Percentiles rank a stretch among this genome's conserved stretches.
Conservation (phyloP, 1,284 basidiomycete species). For the Volvariella volvacea region DNA sequence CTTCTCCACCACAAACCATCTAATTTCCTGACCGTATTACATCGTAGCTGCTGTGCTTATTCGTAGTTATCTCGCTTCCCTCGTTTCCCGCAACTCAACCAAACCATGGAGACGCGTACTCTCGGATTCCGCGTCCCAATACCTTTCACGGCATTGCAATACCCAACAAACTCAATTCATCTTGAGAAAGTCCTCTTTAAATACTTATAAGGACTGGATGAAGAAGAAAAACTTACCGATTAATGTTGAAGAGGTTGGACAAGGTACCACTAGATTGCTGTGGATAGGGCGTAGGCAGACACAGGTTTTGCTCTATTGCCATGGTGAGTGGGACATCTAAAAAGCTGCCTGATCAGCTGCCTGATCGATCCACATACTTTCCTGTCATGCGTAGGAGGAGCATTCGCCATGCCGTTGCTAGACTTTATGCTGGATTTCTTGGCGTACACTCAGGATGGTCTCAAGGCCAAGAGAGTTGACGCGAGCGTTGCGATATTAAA, state of each 20-base stretch:
- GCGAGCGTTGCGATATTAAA: no score
- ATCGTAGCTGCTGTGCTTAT: no score
- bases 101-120: conserved; percentile 3
- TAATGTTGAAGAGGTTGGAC: conserved; percentile 21
- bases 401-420: conserved; percentile 19
- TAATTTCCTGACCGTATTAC: no score
- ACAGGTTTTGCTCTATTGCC: conserved; percentile 30
- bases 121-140: neutral
- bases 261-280: conserved; percentile 22
- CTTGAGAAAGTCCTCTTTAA: conserved; percentile 12
- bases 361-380: neutral
- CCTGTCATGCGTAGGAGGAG: conserved; percentile 22
- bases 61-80: neutral
- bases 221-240: conserved; percentile 12
- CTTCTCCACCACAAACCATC: no score
- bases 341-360: no score
- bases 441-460: no score
- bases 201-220: conserved; percentile 20
- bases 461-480: no score
- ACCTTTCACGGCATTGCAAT: neutral
- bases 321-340: no score
- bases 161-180: conserved; percentile 17
- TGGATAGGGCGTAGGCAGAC: conserved; percentile 31
- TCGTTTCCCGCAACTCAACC: neutral
- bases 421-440: no score